Conservation (phyloP, 1,139 yeast genomes). For the Kodamaea derodonti region DNA sequence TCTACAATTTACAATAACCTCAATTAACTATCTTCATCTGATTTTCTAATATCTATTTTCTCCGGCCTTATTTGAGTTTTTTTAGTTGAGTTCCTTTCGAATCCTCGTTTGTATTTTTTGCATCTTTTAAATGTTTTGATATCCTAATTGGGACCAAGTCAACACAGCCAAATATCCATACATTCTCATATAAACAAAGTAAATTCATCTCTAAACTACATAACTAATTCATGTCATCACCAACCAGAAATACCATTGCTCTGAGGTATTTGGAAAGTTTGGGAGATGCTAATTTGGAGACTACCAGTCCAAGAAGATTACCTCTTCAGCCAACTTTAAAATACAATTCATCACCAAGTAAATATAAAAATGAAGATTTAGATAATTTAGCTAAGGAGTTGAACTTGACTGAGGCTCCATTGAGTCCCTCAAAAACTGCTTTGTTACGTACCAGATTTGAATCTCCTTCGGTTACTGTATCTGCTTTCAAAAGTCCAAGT, state of each 20-base stretch:
- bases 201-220: too few relatives aligned
- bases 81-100: too few relatives aligned
- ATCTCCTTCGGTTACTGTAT: slow-evolving; percentile 44
- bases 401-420: slow-evolving; percentile 20
- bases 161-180: too few relatives aligned
- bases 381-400: slow-evolving; percentile 40
- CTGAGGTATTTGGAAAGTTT: slow-evolving; percentile 32
- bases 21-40: too few relatives aligned
- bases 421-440: slow-evolving; percentile 27
- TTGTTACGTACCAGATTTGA: slow-evolving; percentile 36
- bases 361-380: slow-evolving; percentile 28
- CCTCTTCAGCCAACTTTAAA: slow-evolving; percentile 33
- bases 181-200: too few relatives aligned
- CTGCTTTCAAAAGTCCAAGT: slow-evolving; percentile 36
- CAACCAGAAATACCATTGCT: slow-evolving; percentile 26
- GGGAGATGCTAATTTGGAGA: slow-evolving; percentile 19
- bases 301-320: slow-evolving; percentile 9
- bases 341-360: slow-evolving; percentile 17
- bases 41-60: too few relatives aligned
- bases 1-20: too few relatives aligned
- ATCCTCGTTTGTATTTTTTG: too few relatives aligned
- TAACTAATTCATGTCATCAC: slow-evolving; percentile 28
- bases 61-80: too few relatives aligned
- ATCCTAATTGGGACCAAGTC: too few relatives aligned
- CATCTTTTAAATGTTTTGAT: too few relatives aligned